phyloP scores from a whole-genome alignment of 2,329 filamentous ascomycete genomes.

The Pyrenophora tritici-repentis region DNA sequence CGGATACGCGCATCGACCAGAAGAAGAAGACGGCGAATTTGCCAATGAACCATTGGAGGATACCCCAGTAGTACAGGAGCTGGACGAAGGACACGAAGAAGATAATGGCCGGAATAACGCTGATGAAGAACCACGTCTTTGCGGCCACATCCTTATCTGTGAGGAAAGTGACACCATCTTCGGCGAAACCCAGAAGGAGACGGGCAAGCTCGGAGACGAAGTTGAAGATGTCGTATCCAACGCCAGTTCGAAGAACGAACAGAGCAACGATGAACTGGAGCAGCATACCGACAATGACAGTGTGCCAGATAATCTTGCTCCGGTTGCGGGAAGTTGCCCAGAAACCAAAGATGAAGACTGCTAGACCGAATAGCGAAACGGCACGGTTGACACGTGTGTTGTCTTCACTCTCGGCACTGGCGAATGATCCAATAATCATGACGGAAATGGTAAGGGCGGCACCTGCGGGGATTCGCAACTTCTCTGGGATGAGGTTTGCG shows the following conservation, averaged over 20 bases:
- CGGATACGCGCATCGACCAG: constrained; percentile 84
- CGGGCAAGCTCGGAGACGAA: constrained; percentile 80
- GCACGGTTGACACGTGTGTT: constrained; percentile 82
- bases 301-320: constrained; percentile 56
- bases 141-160: constrained; percentile 54
- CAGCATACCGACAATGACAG: constrained; percentile 83
- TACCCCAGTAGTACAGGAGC: constrained; percentile 77
- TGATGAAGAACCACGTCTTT: constrained; percentile 71
- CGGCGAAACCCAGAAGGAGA: constrained; percentile 75
- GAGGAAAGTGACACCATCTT: constrained; percentile 74
- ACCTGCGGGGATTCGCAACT: constrained; percentile 66
- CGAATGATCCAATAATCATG: constrained; percentile 79
- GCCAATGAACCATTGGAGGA: constrained; percentile 85
- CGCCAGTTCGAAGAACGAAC: constrained; percentile 81
- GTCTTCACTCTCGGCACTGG: constrained; percentile 69
- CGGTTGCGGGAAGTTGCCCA: constrained; percentile 74
- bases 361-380: constrained; percentile 77
- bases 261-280: constrained; percentile 86
- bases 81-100: constrained; percentile 96
- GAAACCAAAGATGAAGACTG: constrained; percentile 70
- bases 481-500: constrained; percentile 68
- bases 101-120: constrained; percentile 87
- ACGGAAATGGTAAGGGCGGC: constrained; percentile 69
- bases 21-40: constrained; percentile 93
- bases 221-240: constrained; percentile 86